Evolutionary conservation across 2,329 filamentous ascomycete genomes (phyloP), one percentile per base, ranked within the genome.

Genomic region (Cladorrhinum sp.): DNA sequence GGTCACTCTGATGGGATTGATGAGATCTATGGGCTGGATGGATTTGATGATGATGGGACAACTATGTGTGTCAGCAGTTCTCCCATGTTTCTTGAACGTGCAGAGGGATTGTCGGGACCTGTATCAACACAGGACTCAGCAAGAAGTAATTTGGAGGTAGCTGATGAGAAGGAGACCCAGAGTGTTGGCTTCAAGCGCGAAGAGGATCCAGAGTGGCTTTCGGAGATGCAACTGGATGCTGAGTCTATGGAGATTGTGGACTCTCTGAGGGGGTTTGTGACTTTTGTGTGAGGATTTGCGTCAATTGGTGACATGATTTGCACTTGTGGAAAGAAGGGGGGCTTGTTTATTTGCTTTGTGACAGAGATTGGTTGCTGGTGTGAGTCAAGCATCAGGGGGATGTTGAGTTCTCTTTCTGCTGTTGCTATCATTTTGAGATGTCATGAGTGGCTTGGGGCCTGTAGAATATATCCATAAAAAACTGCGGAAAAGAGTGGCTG

Each of bases 251-350:
- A 45, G 41, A 3, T 45, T 18, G 41, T 45, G 41, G 16, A 45
- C 6, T 45, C 41, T 3, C 20, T 45, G 41, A 45, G 41, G 16
- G 41, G 41, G 8, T 45, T 18, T 45, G 41, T 45, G 18, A 45
- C 54, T 24, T 56, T 56, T 36, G 2, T 56, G 13, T 56, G 54
- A 56, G 29, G 54, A 56, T 22, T 41, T 8, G 32, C 9, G 32
- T 16, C 9, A 12, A 8, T 3, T 36, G 10, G 32, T 8, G 32
- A 36, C 32, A 36, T 36, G 32, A 36, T 36, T 36, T 36, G 32
- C 32, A 36, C 9, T 36, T 36, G 32, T 12, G 32, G 12, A 13
- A n/a, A n/a, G n/a, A n/a, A n/a, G n/a, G n/a, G n/a, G n/a, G n/a
- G n/a, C n/a, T n/a, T n/a, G n/a, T n/a, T n/a, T n/a, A n/a, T n/a